A percentile compares a stretch with the other conserved stretches of the same genome.
phyloP scores from a whole-genome alignment of 108 stramenopile genomes.

The Nannochloropsis salina region DNA sequence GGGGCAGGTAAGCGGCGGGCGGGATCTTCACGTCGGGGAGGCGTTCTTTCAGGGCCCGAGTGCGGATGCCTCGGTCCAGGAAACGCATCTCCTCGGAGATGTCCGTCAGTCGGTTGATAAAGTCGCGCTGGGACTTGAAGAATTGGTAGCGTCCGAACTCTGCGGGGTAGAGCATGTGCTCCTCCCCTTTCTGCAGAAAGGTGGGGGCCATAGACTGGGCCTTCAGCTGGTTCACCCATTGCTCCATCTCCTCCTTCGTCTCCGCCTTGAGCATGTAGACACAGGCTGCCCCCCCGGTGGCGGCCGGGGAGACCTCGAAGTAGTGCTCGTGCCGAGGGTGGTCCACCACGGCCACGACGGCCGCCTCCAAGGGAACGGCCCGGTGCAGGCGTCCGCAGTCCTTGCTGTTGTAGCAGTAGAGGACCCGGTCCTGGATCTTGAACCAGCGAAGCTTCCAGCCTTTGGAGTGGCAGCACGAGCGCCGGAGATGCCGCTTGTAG shows the following conservation, averaged over 20 bases:
- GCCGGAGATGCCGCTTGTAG: constrained; percentile 23
- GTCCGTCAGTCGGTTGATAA: constrained; percentile 76
- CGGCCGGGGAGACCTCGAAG: constrained; percentile 33
- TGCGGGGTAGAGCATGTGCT: constrained; percentile 14
- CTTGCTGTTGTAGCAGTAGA: constrained; percentile 75
- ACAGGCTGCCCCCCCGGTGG: background rate
- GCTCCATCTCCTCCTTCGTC: constrained; percentile 5
- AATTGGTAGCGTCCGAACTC: constrained; percentile 76
- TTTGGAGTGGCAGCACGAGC: background rate
- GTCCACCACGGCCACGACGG: constrained; percentile 42
- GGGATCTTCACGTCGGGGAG: constrained; percentile 67
- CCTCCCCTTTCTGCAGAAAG: constrained; percentile 8
- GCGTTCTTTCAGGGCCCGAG: constrained; percentile 49
- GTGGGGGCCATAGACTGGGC: constrained; percentile 27
- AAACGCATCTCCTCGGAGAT: constrained; percentile 91
- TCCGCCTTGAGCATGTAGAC: constrained; percentile 29
- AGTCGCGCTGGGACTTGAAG: constrained; percentile 80
- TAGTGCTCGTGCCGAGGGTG: constrained; percentile 23
- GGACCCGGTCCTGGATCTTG: constrained; percentile 80
- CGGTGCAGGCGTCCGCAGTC: constrained; percentile 57
- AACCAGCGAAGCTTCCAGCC: constrained; percentile 83
- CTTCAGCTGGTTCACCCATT: constrained; percentile 29
- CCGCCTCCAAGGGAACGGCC: constrained; percentile 78
- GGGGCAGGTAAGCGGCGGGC: constrained; percentile 76
- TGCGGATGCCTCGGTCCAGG: constrained; percentile 69